Percentiles rank a stretch among this genome's conserved stretches.
Conservation (phyloP, 306 rosid species). For the Vigna reflexopilosa region DNA sequence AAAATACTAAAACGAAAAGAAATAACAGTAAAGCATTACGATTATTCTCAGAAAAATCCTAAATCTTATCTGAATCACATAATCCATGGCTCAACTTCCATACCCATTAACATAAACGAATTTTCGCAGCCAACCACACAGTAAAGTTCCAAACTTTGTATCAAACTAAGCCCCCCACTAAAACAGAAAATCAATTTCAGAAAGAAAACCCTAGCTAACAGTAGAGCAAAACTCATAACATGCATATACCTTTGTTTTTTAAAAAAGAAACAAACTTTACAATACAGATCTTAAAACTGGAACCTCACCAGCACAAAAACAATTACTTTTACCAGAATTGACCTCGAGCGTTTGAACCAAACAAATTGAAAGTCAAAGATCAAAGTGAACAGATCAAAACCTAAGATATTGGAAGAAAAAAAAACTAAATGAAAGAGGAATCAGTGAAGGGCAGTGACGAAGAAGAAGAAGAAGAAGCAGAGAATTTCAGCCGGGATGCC, state of each 20-base stretch:
- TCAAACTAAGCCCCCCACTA: conserved; percentile 11
- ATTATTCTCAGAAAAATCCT: conserved; percentile 10
- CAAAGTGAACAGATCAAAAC: conserved; percentile 25
- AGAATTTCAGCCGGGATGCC: conserved; percentile 5
- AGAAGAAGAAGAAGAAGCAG: neutral
- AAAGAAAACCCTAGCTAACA: conserved; percentile 41
- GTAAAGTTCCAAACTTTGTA: conserved; percentile 42
- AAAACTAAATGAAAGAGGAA: conserved; percentile 1
- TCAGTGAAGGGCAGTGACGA: conserved; percentile 22
- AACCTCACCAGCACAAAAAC: neutral
- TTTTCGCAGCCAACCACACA: neutral
- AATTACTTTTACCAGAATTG: neutral
- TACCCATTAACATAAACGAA: conserved; percentile 2
- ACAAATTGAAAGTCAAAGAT: neutral
- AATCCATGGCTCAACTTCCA: conserved; percentile 26
- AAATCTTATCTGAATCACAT: conserved; percentile 19
- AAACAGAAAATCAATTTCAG: conserved; percentile 33
- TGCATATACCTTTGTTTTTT: neutral
- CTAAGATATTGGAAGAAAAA: conserved; percentile 20
- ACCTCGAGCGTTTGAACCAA: neutral
- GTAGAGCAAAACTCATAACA: neutral
- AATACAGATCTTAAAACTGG: conserved; percentile 36
- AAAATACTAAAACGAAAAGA: neutral
- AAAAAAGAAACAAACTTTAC: neutral
- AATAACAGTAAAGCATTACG: neutral